A percentile compares a stretch with the other conserved stretches of the same genome.
Evolutionary conservation across 345 rosid species (phyloP).

Genomic region (Cardiospermum halicacabum): DNA sequence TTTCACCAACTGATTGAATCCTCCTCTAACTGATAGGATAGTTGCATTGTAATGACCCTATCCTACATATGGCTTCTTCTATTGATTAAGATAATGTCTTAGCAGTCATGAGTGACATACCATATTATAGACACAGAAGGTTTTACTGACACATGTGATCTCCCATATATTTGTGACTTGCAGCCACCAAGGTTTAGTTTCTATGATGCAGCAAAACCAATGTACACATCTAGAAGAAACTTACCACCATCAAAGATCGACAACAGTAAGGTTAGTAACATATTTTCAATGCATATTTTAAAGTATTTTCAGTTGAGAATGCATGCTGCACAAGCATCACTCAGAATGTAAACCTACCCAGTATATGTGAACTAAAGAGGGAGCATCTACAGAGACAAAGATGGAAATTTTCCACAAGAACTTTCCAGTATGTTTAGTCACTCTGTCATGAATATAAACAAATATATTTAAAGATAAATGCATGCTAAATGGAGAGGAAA

Average conservation of each 20-base stretch:
- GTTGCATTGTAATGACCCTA: background rate
- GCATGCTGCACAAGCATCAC: conserved; percentile 1
- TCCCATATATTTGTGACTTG: conserved; percentile 21
- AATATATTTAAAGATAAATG: background rate
- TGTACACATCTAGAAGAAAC: conserved; percentile 91
- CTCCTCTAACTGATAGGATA: background rate
- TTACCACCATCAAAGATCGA: conserved; percentile 81
- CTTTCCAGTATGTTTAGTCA: background rate
- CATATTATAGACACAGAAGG: background rate
- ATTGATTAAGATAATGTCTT: background rate
- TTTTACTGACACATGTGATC: background rate
- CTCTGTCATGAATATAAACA: background rate
- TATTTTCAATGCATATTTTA: conserved; percentile 6
- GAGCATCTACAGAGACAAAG: background rate
- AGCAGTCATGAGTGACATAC: background rate
- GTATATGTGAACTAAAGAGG: background rate
- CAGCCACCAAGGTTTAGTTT: conserved; percentile 92
- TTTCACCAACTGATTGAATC: background rate
- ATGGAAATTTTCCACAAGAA: background rate
- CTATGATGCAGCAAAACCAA: conserved; percentile 86
- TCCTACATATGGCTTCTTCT: background rate
- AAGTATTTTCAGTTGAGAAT: background rate
- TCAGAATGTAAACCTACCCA: background rate
- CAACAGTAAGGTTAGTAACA: conserved; percentile 54
- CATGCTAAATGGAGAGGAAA: background rate